Evolutionary conservation across 495 filamentous ascomycete genomes (phyloP), one percentile per base, ranked within the genome.

Genomic region (Trichodelitschia bisporula): DNA sequence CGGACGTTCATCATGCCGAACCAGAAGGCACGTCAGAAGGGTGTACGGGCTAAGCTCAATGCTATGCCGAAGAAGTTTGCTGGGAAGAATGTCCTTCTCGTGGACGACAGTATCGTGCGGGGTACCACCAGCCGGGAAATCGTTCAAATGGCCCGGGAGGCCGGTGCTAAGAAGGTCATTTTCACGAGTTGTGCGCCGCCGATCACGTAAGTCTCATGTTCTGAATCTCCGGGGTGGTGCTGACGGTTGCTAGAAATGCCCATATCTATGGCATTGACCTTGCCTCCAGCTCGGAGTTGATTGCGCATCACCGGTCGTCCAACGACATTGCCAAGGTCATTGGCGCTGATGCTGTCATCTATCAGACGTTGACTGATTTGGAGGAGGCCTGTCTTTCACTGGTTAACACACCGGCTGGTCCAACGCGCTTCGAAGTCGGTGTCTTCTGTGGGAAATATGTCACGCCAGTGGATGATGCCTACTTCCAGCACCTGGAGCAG

Each of bases 1-100:
- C 71, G 84, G 20, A 92, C 84, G 0, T 93, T 92, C 49, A 92
- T 93, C 47, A 82, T 91, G 72, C 80, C 82, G 5, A 72, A 70
- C 19, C 84, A 93, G 47, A 70, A 72, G 41, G 66, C 71, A 15
- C 62, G 86, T 3, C 71, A 91, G 42, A 86, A 73, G 42, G 70
- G 70, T 32, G 73, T 79, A 14, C 62, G 74, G 0, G 54, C 72
- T 23, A 79, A 79, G 52, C 59, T 89, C 15, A 86, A 74, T 42
- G 70, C 79, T 30, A 90, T 90, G 57, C 66, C 72, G 30, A 67
- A 73, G 18, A 80, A 93, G 47, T 93, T 97, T 52, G 59, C 72
- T 40, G 76, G 66, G 34, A 68, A 74, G 40, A 78, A 73, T 39
- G 78, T 97, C 4, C 62, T 82, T 11, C 61, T 93, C 4, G 75